Base-by-base conservation (phyloP, 2,329 filamentous ascomycete genomes). In the Aurifilum marmelostoma region DNA sequence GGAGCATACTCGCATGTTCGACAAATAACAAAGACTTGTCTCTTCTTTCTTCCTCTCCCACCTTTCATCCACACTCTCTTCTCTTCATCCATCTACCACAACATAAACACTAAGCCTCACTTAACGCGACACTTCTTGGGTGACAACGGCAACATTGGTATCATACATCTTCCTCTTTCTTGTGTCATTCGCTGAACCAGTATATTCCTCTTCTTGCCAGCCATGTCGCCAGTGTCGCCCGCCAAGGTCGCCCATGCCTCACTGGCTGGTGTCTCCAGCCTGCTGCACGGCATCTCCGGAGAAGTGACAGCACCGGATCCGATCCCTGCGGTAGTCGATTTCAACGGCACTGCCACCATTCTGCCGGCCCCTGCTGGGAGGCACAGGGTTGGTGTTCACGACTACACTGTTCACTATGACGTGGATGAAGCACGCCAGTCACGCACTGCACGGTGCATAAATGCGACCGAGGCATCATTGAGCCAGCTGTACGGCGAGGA, bases 171-270 rank as follows among this genome's bases (percentile, higher is more conserved):
- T 29, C 43, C n/a, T 56, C 27, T 66, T 68, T 58, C 47, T 62
- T 66, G 66, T 66, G 59, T 66, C 66, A 52, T 18, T 58, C 34
- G 58, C 56, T 50, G 24, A 50, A 29, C 39, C 27, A 34, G 7
- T 63, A 9, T 32, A 5, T 29, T 47, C 16, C 29, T 9, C 41
- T 61, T 37, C 16, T 63, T 21, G 39, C 9, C 50, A 50, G 50
- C 50, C 69, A 71, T 71, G 69, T 58, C 69, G 50, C 61, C 67
- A 18, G 7, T 67, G 32, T 61, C 21, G 18, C 43, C 58, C 56
- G 34, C 52, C 61, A 56, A 50, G 37, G 63, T 52, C 43, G 47
- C 52, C 2, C 21, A n/a, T 39, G 63, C 67, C 63, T 27, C 61
- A 27, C 61, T 71, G 32, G 32, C 37, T 54, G 43, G 62, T 21